Evolutionary conservation across 2,329 filamentous ascomycete genomes (phyloP).

Genomic region (Eutypa lata): DNA sequence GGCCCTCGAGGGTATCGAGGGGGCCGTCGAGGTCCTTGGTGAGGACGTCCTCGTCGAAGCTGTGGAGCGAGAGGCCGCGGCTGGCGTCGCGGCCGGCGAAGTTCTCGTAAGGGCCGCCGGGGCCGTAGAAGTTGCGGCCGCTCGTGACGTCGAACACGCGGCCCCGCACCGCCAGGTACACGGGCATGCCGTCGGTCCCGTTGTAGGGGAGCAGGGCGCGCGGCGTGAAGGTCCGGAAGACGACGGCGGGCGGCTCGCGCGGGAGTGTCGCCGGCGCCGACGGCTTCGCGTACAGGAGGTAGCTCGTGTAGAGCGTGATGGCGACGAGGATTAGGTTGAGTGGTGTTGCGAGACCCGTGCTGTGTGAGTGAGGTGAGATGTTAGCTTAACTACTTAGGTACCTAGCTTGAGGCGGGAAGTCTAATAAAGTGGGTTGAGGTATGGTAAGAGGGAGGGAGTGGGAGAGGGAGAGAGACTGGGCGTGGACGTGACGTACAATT

Average conservation of each 20-base stretch:
- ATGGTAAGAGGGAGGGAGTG: slow-evolving; percentile 1
- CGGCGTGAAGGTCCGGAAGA: slow-evolving; percentile 71
- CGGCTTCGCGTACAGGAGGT: slow-evolving; percentile 48
- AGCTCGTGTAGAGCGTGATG: slow-evolving; percentile 56
- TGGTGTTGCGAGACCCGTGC: slow-evolving; percentile 52
- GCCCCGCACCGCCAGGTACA: slow-evolving; percentile 89
- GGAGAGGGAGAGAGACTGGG: no score
- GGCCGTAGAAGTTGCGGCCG: slow-evolving; percentile 93
- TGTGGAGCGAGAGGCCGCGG: slow-evolving; percentile 82
- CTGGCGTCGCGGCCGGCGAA: slow-evolving; percentile 92
- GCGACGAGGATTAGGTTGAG: slow-evolving; percentile 60
- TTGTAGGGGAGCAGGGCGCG: slow-evolving; percentile 82
- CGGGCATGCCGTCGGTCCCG: slow-evolving; percentile 68
- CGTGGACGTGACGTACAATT: slow-evolving; percentile 26
- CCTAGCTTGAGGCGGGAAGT: neutral
- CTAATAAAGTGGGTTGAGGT: no score
- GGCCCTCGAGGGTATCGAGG: slow-evolving; percentile 69
- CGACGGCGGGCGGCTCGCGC: slow-evolving; percentile 52
- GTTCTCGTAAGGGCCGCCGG: slow-evolving; percentile 91
- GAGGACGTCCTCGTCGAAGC: slow-evolving; percentile 93
- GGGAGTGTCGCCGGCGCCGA: slow-evolving; percentile 44
- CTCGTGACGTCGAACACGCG: slow-evolving; percentile 85
- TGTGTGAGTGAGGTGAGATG: slow-evolving; percentile 16
- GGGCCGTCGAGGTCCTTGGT: slow-evolving; percentile 85
- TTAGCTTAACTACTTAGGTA: no score